Conservation (phyloP, 768 basidiomycete genomes). For the Gloeophyllum trabeum region DNA sequence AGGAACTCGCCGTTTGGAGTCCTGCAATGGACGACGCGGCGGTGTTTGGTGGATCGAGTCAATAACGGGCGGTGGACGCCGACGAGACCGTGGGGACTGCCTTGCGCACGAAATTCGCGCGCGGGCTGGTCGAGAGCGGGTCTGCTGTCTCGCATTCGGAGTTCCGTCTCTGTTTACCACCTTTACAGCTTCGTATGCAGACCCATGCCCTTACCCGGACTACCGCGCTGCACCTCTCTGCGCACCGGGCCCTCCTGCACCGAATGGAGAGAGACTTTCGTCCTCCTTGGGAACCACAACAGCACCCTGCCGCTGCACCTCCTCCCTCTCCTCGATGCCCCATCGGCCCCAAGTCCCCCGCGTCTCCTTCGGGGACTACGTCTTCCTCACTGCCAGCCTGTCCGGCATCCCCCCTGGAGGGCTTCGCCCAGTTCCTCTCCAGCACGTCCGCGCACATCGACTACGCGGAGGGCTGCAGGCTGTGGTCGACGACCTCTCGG, state of each 20-base stretch:
- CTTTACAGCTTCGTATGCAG: no score
- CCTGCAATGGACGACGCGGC: no score
- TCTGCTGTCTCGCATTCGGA: no score
- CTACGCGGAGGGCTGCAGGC: conserved; percentile 52
- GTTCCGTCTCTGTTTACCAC: no score
- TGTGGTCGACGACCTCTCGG: conserved; percentile 63
- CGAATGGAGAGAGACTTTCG: conserved; percentile 50
- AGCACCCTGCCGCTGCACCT: conserved; percentile 41
- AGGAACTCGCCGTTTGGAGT: no score
- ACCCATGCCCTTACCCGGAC: conserved; percentile 57
- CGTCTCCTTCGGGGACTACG: conserved; percentile 60
- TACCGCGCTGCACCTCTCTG: conserved; percentile 44
- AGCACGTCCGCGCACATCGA: conserved; percentile 41
- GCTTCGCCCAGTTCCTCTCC: conserved; percentile 42
- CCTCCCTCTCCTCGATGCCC: conserved; percentile 50
- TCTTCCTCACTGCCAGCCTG: conserved; percentile 51
- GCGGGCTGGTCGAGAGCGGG: no score
- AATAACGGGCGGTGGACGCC: no score
- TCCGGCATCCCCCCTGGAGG: conserved; percentile 52
- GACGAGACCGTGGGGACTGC: no score
- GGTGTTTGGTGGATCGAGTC: no score
- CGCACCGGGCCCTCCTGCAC: conserved; percentile 36
- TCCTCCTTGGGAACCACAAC: conserved; percentile 47
- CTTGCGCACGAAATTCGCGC: no score
- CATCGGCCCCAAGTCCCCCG: conserved; percentile 52